Conservation (phyloP, 305 asterid species). For the Ilex paraguariensis region DNA sequence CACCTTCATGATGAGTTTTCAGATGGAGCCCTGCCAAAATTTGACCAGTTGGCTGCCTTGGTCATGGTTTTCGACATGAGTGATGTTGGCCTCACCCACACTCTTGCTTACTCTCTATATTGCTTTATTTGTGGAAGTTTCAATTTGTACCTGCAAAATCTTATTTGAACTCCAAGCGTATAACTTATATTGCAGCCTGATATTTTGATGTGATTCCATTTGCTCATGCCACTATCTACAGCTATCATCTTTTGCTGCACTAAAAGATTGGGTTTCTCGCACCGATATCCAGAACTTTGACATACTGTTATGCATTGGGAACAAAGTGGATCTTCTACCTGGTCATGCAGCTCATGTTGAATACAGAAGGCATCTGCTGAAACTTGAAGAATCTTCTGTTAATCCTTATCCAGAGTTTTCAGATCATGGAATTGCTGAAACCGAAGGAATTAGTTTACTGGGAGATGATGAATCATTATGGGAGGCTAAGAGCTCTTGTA, state of each 20-base stretch:
- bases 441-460: conserved; percentile 84
- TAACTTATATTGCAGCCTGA: conserved; percentile 4
- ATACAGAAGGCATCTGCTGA: conserved; percentile 60
- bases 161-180: neutral
- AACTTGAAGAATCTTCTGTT: conserved; percentile 38
- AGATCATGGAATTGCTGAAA: conserved; percentile 75
- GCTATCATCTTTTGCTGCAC: conserved; percentile 61
- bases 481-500: conserved; percentile 50
- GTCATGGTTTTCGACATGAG: conserved; percentile 83
- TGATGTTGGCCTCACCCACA: conserved; percentile 48
- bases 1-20: conserved; percentile 59
- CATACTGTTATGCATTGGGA: conserved; percentile 76
- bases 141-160: conserved; percentile 6
- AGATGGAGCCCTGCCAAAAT: conserved; percentile 33
- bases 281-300: conserved; percentile 72
- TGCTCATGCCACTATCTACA: conserved; percentile 31
- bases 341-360: conserved; percentile 81
- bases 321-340: conserved; percentile 90
- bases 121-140: neutral
- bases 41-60: conserved; percentile 52
- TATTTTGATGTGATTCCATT: conserved; percentile 13
- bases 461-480: conserved; percentile 58
- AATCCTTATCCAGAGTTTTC: conserved; percentile 28
- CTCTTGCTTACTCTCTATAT: conserved; percentile 10
- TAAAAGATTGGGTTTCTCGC: conserved; percentile 67